phyloP scores from a whole-genome alignment of 176 grass and related monocot species.

The Oryza officinalis region DNA sequence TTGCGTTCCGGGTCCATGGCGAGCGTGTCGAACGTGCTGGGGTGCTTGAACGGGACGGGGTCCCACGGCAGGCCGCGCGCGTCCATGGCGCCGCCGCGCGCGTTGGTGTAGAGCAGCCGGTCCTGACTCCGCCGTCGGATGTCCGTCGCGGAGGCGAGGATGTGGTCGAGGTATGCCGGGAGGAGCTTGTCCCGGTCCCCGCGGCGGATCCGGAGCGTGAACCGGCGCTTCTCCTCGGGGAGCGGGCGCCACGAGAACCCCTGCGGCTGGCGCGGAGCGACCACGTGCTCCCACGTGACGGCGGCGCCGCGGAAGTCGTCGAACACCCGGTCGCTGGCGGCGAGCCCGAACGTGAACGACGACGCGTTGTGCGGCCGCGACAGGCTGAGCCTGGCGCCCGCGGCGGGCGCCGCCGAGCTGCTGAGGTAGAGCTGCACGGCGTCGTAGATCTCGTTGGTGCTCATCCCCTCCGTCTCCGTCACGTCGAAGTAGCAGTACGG shows the following conservation, averaged over 20 bases:
- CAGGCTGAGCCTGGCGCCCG: constrained; percentile 61
- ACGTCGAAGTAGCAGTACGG: constrained; percentile 94
- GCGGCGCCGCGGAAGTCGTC: constrained; percentile 65
- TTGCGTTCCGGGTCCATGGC: constrained; percentile 75
- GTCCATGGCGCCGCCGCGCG: constrained; percentile 70
- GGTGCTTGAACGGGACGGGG: constrained; percentile 87
- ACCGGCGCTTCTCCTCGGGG: constrained; percentile 91
- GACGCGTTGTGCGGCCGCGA: constrained; percentile 77
- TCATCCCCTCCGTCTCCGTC: constrained; percentile 85
- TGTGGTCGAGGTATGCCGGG: constrained; percentile 79
- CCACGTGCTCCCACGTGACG: constrained; percentile 92
- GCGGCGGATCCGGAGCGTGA: constrained; percentile 83
- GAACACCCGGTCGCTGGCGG: constrained; percentile 72
- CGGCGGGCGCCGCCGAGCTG: constrained; percentile 54
- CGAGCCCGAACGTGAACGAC: constrained; percentile 81
- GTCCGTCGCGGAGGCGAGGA: constrained; percentile 57
- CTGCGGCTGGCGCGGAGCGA: constrained; percentile 65
- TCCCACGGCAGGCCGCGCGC: constrained; percentile 71
- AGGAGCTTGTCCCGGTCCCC: constrained; percentile 65
- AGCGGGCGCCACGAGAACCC: constrained; percentile 74
- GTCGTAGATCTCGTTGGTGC: constrained; percentile 91
- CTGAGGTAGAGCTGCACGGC: constrained; percentile 94
- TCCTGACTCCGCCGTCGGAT: constrained; percentile 79
- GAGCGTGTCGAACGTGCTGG: constrained; percentile 87
- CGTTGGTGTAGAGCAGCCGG: constrained; percentile 80